Percentiles rank a stretch among this genome's conserved stretches.
These are phyloP conservation scores for Berkeleyomyces rouxiae DNA, from an alignment of 2,329 filamentous ascomycete species.

Conservation along the genomic window DNA sequence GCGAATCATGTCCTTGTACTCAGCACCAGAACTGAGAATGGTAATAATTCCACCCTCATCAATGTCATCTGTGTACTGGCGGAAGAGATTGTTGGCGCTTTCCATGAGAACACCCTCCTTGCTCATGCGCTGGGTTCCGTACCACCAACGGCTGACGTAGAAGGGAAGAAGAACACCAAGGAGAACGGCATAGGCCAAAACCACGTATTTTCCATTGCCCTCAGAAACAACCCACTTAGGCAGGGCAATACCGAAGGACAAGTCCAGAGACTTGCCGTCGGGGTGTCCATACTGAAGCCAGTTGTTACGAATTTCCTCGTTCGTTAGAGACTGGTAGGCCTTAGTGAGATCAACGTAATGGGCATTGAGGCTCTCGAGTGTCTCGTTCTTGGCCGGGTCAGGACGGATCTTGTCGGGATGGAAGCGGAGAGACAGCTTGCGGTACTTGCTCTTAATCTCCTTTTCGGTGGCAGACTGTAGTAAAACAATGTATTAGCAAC, in stretches of 20 bases:
- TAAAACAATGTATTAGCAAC: slow-evolving; percentile 7
- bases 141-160: slow-evolving; percentile 95
- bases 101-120: slow-evolving; percentile 88
- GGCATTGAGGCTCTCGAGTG: slow-evolving; percentile 65
- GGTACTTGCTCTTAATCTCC: slow-evolving; percentile 84
- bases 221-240: slow-evolving; percentile 86
- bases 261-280: slow-evolving; percentile 83
- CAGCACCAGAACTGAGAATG: slow-evolving; percentile 70
- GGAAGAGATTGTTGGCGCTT: slow-evolving; percentile 87
- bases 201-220: slow-evolving; percentile 87
- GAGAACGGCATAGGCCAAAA: slow-evolving; percentile 74
- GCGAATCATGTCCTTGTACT: slow-evolving; percentile 62
- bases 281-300: slow-evolving; percentile 92
- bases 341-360: slow-evolving; percentile 91
- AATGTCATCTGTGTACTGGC: slow-evolving; percentile 74
- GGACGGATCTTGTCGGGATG: slow-evolving; percentile 88
- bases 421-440: slow-evolving; percentile 64
- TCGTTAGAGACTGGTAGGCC: slow-evolving; percentile 93
- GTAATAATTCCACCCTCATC: slow-evolving; percentile 64
- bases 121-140: slow-evolving; percentile 81
- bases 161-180: slow-evolving; percentile 86
- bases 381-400: slow-evolving; percentile 77
- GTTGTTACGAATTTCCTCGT: slow-evolving; percentile 94
- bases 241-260: slow-evolving; percentile 91
- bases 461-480: slow-evolving; percentile 63